A percentile compares a stretch with the other conserved stretches of the same genome.
Conservation (phyloP, 306 rosid species). For the Lathyrus oleraceus region DNA sequence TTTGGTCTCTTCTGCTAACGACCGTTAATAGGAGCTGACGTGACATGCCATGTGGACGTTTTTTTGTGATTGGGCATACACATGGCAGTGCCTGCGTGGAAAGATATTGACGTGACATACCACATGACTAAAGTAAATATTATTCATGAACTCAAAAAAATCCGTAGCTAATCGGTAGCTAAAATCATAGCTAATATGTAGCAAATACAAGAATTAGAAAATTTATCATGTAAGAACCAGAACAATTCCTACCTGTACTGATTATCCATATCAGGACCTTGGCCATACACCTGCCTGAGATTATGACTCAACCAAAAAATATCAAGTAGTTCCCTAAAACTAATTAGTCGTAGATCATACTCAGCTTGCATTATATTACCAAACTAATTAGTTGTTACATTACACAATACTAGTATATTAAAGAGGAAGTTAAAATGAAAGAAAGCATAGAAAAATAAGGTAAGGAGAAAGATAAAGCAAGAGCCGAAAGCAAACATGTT, state of each 20-base stretch:
- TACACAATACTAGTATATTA: neutral
- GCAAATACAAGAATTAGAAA: too few relatives aligned
- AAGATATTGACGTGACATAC: too few relatives aligned
- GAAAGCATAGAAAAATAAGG: conserved; percentile 33
- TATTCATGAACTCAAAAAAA: too few relatives aligned
- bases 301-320: conserved; percentile 91
- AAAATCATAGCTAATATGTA: too few relatives aligned
- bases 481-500: conserved; percentile 55
- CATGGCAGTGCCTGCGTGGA: too few relatives aligned
- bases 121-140: too few relatives aligned
- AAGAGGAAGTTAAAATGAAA: conserved; percentile 32
- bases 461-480: conserved; percentile 42
- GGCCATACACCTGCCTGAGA: conserved; percentile 93
- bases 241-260: conserved; percentile 91
- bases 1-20: too few relatives aligned
- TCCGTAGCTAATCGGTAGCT: too few relatives aligned
- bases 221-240: too few relatives aligned
- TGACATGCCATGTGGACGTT: too few relatives aligned
- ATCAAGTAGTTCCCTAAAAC: conserved; percentile 69
- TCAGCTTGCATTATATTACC: conserved; percentile 60
- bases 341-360: conserved; percentile 70
- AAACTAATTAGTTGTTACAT: neutral
- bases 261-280: conserved; percentile 95
- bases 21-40: too few relatives aligned
- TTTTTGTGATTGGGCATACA: too few relatives aligned